phyloP scores from a whole-genome alignment of 148 eudicot species.

The Talinum fruticosum region DNA sequence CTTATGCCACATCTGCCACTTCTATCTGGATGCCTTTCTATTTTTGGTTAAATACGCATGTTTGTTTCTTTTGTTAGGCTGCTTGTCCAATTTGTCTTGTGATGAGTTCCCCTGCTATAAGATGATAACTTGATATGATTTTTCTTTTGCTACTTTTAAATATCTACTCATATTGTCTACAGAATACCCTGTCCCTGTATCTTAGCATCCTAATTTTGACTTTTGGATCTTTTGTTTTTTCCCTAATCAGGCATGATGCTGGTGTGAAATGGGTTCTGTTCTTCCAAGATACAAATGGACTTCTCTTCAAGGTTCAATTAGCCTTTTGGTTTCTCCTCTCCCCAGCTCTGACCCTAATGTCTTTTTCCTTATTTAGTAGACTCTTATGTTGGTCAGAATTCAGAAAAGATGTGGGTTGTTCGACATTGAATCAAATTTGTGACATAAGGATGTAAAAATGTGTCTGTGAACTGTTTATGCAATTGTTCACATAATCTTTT shows the following conservation, averaged over 20 bases:
- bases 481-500: not conserved
- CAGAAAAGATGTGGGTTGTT: not conserved
- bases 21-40: not conserved
- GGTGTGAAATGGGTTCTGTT: constrained; percentile 89
- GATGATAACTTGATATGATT: not conserved
- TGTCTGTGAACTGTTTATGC: not conserved
- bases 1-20: not conserved
- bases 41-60: constrained; percentile 1
- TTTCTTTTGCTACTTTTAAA: no score
- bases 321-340: constrained; percentile 5
- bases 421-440: not conserved
- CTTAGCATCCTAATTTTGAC: not conserved
- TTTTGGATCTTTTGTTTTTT: constrained; percentile 12
- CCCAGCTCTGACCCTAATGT: not conserved
- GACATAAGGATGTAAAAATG: not conserved
- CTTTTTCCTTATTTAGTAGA: not conserved
- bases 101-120: not conserved
- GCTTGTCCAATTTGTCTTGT: not conserved
- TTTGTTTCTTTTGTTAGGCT: not conserved
- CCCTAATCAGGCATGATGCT: constrained; percentile 63
- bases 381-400: not conserved
- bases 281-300: constrained; percentile 99
- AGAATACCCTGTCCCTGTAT: no score
- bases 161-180: not conserved
- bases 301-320: constrained; percentile 79